phyloP scores from a whole-genome alignment of 352 stramenopile genomes.

The Phytophthora niederhauseri region DNA sequence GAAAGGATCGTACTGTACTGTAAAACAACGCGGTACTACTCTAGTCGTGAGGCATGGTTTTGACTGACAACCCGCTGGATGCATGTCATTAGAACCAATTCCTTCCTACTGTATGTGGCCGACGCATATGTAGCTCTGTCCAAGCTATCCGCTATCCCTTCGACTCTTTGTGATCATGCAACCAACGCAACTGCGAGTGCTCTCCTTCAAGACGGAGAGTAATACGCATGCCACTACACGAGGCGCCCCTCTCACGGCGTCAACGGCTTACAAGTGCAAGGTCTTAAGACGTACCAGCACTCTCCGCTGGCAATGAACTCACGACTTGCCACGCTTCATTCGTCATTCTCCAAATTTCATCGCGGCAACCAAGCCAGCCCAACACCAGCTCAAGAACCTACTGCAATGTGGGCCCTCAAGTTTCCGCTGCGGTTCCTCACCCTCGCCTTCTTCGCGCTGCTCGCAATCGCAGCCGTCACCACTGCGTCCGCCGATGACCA shows the following conservation, averaged over 20 bases:
- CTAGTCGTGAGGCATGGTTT: neutral
- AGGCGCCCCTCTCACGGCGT: neutral
- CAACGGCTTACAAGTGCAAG: neutral
- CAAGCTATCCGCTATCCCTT: neutral
- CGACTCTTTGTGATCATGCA: neutral
- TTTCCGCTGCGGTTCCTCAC: neutral
- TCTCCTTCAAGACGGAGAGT: neutral
- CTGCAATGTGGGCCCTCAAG: neutral
- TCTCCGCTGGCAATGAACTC: neutral
- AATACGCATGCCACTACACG: neutral
- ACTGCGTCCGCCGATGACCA: neutral
- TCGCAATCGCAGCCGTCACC: neutral
- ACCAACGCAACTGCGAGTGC: neutral
- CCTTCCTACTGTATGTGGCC: no score
- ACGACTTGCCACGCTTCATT: neutral
- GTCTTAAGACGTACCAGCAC: neutral
- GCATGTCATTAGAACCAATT: neutral
- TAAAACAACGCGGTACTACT: neutral
- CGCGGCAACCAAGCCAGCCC: neutral
- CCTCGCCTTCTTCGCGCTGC: neutral
- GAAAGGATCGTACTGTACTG: neutral
- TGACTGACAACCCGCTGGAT: slow-evolving; percentile 5
- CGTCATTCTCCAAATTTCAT: slow-evolving; percentile 9
- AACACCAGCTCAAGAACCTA: neutral
- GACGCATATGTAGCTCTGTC: neutral